A percentile compares a stretch with the other conserved stretches of the same genome.
phyloP scores from a whole-genome alignment of 2,329 filamentous ascomycete species.

The Aspergillus awamori region DNA sequence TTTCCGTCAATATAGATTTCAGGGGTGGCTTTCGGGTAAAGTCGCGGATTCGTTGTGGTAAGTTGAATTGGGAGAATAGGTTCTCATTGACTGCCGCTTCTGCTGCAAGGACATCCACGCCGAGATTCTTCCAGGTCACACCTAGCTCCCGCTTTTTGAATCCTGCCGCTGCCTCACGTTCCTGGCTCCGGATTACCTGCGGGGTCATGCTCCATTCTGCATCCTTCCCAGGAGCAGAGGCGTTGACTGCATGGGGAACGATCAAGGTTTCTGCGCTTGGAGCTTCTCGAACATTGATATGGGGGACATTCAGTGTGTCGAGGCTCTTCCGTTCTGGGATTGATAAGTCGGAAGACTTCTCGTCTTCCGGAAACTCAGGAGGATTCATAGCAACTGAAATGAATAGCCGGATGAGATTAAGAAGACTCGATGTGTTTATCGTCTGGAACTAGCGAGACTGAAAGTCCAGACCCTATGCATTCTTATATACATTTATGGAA shows the following conservation, averaged over 20 bases:
- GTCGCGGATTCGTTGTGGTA: slow-evolving; percentile 56
- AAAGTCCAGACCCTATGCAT: background rate
- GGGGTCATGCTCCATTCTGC: slow-evolving; percentile 53
- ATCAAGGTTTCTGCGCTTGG: slow-evolving; percentile 27
- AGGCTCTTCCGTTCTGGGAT: slow-evolving; percentile 12
- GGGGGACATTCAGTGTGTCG: slow-evolving; percentile 21
- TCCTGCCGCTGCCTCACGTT: slow-evolving; percentile 48
- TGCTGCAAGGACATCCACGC: slow-evolving; percentile 62
- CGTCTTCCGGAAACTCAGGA: background rate
- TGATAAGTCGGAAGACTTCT: slow-evolving; percentile 6
- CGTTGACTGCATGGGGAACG: slow-evolving; percentile 6
- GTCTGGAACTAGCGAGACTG: no score
- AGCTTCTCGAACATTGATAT: slow-evolving; percentile 24
- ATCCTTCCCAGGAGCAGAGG: slow-evolving; percentile 28
- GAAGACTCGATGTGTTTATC: background rate
- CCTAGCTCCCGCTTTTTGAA: slow-evolving; percentile 57
- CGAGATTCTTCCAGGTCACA: slow-evolving; percentile 65
- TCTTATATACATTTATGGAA: slow-evolving; percentile 1
- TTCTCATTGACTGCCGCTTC: slow-evolving; percentile 67
- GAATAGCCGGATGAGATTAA: background rate
- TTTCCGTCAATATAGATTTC: slow-evolving; percentile 65
- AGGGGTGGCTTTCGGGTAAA: slow-evolving; percentile 58
- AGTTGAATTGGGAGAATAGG: slow-evolving; percentile 59
- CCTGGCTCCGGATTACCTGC: slow-evolving; percentile 47
- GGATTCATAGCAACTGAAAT: background rate